Evolutionary conservation across 441 rosid species (phyloP), one percentile per base, ranked within the genome.

Genomic region (Viola pubescens): DNA sequence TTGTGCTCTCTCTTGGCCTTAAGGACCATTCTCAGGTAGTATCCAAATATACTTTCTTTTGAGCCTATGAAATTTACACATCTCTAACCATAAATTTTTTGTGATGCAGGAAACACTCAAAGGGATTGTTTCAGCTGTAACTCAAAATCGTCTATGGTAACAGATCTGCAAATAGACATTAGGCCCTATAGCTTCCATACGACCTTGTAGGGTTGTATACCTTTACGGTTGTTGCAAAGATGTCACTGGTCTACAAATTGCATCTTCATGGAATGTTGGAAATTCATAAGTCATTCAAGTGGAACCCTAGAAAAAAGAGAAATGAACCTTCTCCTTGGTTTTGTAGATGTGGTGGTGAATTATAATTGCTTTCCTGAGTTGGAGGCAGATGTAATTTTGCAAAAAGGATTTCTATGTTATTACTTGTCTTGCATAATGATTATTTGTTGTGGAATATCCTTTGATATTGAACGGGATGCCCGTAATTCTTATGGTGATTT

Each of bases 1-100:
- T 89, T 73, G 77, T 91, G 63, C 79, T 89, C 13, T 79, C 95
- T 40, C 95, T 91, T 9, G 95, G 98, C 59, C 96, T 91, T 37
- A 89, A 79, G 75, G 89, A 89, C 67, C 97, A 89, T 75, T 85
- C 97, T 16, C 16, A 7, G 95, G 98, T 89, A 87, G 48, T 26
- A 3, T 41, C 34, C 52, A 61, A 51, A 49, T 41, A 54, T 26
- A 34, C 38, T 42, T 54, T 40, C 26, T 58, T 55, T 4, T 12
- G 0, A 5, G 47, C 10, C 8, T 41, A 34, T 26, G 37, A 48
- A 48, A 37, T 4, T 13, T 26, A 12, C 52, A 62, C 48, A 13
- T 53, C 3, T 39, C 8, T 19, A 34, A 56, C 59, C 6, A 5
- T 47, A 3, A 46, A 26, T n/a, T 48, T 13, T 6, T 37, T 61